phyloP scores from a whole-genome alignment of 441 rosid genomes.

The Viola pubescens region DNA sequence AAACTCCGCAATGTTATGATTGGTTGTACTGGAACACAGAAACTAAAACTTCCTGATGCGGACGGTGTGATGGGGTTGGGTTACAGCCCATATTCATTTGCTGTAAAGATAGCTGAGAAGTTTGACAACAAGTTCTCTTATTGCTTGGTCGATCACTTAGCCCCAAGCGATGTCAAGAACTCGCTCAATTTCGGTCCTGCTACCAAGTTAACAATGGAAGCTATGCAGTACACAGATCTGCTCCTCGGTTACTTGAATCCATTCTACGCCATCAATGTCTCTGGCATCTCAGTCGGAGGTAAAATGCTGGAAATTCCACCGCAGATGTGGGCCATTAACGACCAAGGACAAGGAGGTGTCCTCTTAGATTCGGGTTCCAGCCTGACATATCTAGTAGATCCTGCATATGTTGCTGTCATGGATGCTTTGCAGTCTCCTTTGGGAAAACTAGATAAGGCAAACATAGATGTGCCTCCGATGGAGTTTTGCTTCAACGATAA shows the following conservation, averaged over 20 bases:
- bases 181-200: slow-evolving; percentile 20
- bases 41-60: neutral
- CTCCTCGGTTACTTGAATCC: slow-evolving; percentile 5
- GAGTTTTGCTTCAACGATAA: slow-evolving; percentile 8
- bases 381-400: slow-evolving; percentile 19
- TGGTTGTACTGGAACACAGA: slow-evolving; percentile 19
- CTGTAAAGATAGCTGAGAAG: slow-evolving; percentile 16
- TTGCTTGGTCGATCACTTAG: slow-evolving; percentile 38
- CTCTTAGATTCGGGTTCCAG: slow-evolving; percentile 26
- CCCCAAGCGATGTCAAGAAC: slow-evolving; percentile 22
- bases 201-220: neutral
- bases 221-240: slow-evolving; percentile 21
- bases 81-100: slow-evolving; percentile 20
- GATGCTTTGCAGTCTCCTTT: slow-evolving; percentile 7
- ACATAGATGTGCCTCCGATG: neutral
- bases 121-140: slow-evolving; percentile 34
- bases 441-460: slow-evolving; percentile 5
- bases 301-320: slow-evolving; percentile 17
- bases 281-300: slow-evolving; percentile 20
- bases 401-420: slow-evolving; percentile 10
- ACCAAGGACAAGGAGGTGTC: slow-evolving; percentile 15
- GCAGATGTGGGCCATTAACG: slow-evolving; percentile 5
- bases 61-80: slow-evolving; percentile 32
- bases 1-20: slow-evolving; percentile 14
- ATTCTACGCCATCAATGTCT: slow-evolving; percentile 18